A percentile compares a stretch with the other conserved stretches of the same genome.
Evolutionary conservation across 2,329 filamentous ascomycete species (phyloP).

Genomic region (Diaporthe sp.): DNA sequence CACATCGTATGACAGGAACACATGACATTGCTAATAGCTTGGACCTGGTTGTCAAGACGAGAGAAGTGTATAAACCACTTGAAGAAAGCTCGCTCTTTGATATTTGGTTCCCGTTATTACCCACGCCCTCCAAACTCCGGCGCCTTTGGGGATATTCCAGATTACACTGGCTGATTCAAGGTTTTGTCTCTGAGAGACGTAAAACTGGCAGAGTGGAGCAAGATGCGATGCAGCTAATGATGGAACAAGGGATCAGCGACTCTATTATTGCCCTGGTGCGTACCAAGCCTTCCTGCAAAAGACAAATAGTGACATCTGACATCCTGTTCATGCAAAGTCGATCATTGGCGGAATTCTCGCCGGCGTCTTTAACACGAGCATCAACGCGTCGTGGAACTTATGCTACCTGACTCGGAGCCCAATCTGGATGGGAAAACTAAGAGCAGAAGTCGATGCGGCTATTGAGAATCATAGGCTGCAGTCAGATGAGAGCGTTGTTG

Average conservation of each 20-base stretch:
- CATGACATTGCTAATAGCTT: not conserved
- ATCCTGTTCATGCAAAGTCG: not conserved
- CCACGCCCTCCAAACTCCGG: not conserved
- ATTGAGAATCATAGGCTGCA: not conserved
- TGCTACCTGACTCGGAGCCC: constrained; percentile 1
- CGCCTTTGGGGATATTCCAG: constrained; percentile 10
- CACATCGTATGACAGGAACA: not conserved
- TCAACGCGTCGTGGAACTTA: constrained; percentile 9
- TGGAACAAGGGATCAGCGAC: constrained; percentile 3
- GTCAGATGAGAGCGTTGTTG: not conserved
- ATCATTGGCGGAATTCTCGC: constrained; percentile 2
- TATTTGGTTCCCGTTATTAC: constrained; percentile 4
- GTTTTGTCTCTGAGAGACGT: not conserved
- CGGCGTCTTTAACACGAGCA: constrained; percentile 11
- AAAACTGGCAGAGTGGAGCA: constrained; percentile 1
- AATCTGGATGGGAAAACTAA: not conserved
- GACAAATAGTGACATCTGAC: not conserved
- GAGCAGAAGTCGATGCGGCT: not conserved
- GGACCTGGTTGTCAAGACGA: constrained; percentile 10
- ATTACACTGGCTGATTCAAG: not conserved
- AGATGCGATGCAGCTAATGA: constrained; percentile 12
- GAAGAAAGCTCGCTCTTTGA: not conserved
- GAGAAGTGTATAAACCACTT: constrained; percentile 2
- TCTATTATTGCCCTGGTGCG: not conserved
- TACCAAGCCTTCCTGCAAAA: not conserved